Percentiles rank a stretch among this genome's conserved stretches.
These are phyloP conservation scores for Cucurbitaria berberidis DNA, from an alignment of 2,329 filamentous ascomycete genomes.

Conservation along the genomic window DNA sequence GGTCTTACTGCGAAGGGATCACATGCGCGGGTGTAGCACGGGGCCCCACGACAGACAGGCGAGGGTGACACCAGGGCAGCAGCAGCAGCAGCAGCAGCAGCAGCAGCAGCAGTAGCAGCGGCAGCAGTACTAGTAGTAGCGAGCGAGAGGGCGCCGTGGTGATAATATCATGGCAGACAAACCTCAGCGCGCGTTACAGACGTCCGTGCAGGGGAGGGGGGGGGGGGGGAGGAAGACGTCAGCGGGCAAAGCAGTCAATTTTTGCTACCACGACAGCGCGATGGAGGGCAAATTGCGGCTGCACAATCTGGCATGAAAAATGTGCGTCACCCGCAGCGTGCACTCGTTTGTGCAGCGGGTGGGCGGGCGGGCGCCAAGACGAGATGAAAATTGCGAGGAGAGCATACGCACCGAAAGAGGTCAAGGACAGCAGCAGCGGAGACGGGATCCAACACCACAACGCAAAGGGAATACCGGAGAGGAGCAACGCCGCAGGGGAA, in stretches of 20 bases:
- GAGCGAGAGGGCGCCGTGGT: neutral
- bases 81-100: slow-evolving; percentile 1
- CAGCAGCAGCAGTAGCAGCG: slow-evolving; percentile 1
- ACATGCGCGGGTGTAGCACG: slow-evolving; percentile 42
- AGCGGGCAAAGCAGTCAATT: slow-evolving; percentile 20
- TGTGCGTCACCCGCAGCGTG: slow-evolving; percentile 15
- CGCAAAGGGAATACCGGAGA: slow-evolving; percentile 43
- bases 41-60: slow-evolving; percentile 27
- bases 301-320: slow-evolving; percentile 10
- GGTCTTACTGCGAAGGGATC: slow-evolving; percentile 31
- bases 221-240: too few species aligned
- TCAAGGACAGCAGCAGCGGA: slow-evolving; percentile 34
- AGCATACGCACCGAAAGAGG: slow-evolving; percentile 27
- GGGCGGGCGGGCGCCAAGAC: slow-evolving; percentile 26
- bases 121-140: neutral
- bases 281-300: neutral
- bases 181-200: too few species aligned
- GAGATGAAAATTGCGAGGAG: slow-evolving; percentile 34
- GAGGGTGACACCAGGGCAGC: neutral
- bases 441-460: slow-evolving; percentile 38
- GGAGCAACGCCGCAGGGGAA: slow-evolving; percentile 15
- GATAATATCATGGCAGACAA: too few species aligned
- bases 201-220: slow-evolving; percentile 27
- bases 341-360: slow-evolving; percentile 9
- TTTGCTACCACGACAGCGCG: slow-evolving; percentile 9